phyloP scores from a whole-genome alignment of 23 red algal genomes.

The Pyropia haitanensis region DNA sequence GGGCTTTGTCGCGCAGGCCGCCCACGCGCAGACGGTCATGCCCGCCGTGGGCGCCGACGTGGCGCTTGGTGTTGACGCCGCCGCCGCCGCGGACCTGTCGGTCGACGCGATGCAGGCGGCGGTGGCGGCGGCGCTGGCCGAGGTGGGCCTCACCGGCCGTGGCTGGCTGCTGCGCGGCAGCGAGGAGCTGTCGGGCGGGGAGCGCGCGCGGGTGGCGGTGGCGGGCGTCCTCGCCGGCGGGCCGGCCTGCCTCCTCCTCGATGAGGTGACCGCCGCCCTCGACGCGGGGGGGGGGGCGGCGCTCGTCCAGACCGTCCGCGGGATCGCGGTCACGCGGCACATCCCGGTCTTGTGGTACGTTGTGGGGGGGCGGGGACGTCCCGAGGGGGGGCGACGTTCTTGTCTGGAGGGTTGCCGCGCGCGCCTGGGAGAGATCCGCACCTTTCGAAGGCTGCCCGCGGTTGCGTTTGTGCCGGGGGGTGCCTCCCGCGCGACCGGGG shows the following conservation, averaged over 20 bases:
- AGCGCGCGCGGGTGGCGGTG: conserved; percentile 57
- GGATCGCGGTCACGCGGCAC: conserved; percentile 10
- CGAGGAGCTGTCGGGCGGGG: conserved; percentile 48
- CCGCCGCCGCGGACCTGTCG: conserved; percentile 1
- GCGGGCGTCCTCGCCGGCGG: conserved; percentile 38
- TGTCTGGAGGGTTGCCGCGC: too few relatives aligned
- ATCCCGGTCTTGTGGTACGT: conserved; percentile 65
- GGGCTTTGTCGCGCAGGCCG: conserved; percentile 34
- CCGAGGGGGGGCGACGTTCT: too few relatives aligned
- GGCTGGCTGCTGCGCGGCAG: conserved; percentile 8
- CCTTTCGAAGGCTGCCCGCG: too few relatives aligned
- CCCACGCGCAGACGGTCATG: conserved; percentile 19
- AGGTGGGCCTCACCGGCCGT: conserved; percentile 16
- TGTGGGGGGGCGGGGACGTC: not conserved
- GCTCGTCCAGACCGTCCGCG: conserved; percentile 13
- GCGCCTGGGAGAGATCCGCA: too few relatives aligned
- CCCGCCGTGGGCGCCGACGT: conserved; percentile 38
- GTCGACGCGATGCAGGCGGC: not conserved
- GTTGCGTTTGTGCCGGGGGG: too few relatives aligned
- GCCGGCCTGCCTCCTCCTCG: conserved; percentile 40
- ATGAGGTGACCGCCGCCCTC: conserved; percentile 53
- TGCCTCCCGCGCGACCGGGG: too few relatives aligned
- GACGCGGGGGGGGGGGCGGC: conserved; percentile 36
- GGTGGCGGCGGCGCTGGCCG: conserved; percentile 9
- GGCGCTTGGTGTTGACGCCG: conserved; percentile 8